Base-by-base conservation (phyloP, 1,284 basidiomycete species). In the Trametes polyzona region DNA sequence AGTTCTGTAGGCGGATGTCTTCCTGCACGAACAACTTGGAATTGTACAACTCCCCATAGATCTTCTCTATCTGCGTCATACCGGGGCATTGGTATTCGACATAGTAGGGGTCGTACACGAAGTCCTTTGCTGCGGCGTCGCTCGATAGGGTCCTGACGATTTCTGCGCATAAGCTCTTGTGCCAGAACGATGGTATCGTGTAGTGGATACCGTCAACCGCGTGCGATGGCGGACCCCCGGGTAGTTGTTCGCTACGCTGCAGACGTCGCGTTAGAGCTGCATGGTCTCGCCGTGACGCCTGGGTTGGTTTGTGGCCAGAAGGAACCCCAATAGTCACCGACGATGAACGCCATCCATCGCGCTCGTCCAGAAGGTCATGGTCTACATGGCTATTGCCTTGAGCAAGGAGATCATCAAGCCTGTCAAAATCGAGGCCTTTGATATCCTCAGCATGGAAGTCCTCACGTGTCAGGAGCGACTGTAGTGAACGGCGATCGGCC, bases 261-360 rank as follows among this genome's bases (percentile, higher is more conserved):
- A 47, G 41, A 29, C 33, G 26, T 6, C 50, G 32, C n/a, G 47
- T 52, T 5, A 42, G 50, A 2, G 43, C 36, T 12, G 47, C 44
- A 19, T 43, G 49, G 1, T 52, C 37, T 4, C 59, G 55, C 11
- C 54, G 35, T 11, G 26, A 40, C 5, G 50, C 59, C 26, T 63
- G 53, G 21, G 59, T 64, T 12, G 48, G n/a, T 27, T 59, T 63
- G 21, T 54, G 30, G 7, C 65, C 63, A 0, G 53, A 44, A 1
- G 68, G 68, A 17, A 69, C 53, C 7, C 56, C 48, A 19, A 69
- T 69, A 4, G 52, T 59, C 12, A 67, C 57, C 7, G 47, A 8
- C 5, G 55, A 56, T 16, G 37, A 41, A 2, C 48, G 32, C 63
- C 59, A 60, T 24, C 55, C 52, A 1, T 57, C 57, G 5, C 33